Percentiles rank a stretch among this genome's conserved stretches.
Evolutionary conservation across 1,139 yeast genomes (phyloP).

Genomic region (Meyerozyma elateridarum): DNA sequence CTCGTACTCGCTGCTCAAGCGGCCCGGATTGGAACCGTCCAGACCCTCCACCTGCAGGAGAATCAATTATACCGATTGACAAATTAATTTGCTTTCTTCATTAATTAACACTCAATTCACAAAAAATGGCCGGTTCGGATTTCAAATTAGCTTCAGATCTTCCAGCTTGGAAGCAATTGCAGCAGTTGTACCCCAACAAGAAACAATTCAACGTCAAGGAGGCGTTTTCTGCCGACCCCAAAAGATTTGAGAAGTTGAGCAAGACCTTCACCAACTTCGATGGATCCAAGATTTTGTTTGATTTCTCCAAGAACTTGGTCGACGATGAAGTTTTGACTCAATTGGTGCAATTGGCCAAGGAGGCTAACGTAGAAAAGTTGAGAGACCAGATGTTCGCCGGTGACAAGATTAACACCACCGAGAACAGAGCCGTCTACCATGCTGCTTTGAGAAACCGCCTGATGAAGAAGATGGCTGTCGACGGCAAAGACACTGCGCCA

Average conservation of each 20-base stretch:
- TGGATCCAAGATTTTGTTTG: conserved; percentile 84
- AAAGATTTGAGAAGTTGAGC: conserved; percentile 72
- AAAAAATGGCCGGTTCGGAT: conserved; percentile 34
- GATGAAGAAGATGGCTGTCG: conserved; percentile 77
- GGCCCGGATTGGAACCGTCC: too few relatives aligned
- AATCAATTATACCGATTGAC: too few relatives aligned
- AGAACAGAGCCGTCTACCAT: conserved; percentile 94
- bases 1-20: too few relatives aligned
- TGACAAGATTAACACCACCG: conserved; percentile 90
- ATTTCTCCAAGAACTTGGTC: conserved; percentile 89
- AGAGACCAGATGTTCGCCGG: conserved; percentile 92
- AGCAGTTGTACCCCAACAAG: conserved; percentile 58
- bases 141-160: conserved; percentile 71
- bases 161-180: conserved; percentile 80
- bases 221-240: conserved; percentile 69
- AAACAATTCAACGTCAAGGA: conserved; percentile 68
- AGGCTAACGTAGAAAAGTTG: conserved; percentile 80
- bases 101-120: too few relatives aligned
- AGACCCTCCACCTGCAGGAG: too few relatives aligned
- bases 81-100: too few relatives aligned
- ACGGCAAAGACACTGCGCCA: conserved; percentile 81
- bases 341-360: conserved; percentile 77
- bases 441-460: conserved; percentile 93
- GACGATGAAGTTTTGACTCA: conserved; percentile 72
- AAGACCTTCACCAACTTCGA: conserved; percentile 78